phyloP scores from a whole-genome alignment of 495 filamentous ascomycete species.

The Xylaria nigripes region DNA sequence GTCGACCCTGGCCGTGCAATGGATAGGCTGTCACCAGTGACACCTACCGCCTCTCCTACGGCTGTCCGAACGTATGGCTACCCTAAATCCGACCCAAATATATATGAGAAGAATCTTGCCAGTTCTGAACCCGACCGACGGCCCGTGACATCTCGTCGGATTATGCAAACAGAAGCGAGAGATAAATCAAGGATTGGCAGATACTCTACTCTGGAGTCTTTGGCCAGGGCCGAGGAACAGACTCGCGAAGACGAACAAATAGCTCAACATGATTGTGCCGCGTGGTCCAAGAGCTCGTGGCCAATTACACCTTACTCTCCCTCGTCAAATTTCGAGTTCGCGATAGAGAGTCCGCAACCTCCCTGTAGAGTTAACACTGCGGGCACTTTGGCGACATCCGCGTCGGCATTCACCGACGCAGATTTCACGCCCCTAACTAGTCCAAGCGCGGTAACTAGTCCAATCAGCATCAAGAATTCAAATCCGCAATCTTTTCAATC shows the following conservation, averaged over 20 bases:
- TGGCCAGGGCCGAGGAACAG: slow-evolving; percentile 22
- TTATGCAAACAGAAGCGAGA: slow-evolving; percentile 28
- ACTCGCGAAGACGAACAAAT: slow-evolving; percentile 18
- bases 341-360: slow-evolving; percentile 17
- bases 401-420: slow-evolving; percentile 37
- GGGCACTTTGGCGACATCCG: slow-evolving; percentile 36
- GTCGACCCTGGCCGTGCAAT: slow-evolving; percentile 21
- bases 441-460: slow-evolving; percentile 47
- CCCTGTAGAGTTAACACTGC: slow-evolving; percentile 30
- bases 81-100: slow-evolving; percentile 40
- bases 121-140: slow-evolving; percentile 28
- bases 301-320: slow-evolving; percentile 33
- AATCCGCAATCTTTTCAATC: slow-evolving; percentile 56
- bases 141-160: slow-evolving; percentile 34
- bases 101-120: slow-evolving; percentile 31
- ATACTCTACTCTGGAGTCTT: slow-evolving; percentile 23
- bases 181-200: slow-evolving; percentile 19
- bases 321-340: slow-evolving; percentile 42
- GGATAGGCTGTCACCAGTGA: background rate
- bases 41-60: slow-evolving; percentile 26
- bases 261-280: slow-evolving; percentile 14
- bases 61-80: slow-evolving; percentile 28
- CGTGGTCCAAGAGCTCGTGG: slow-evolving; percentile 7
- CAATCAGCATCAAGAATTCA: slow-evolving; percentile 47
- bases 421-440: slow-evolving; percentile 39